Percentiles rank a stretch among this genome's conserved stretches.
Evolutionary conservation across 2,329 filamentous ascomycete genomes (phyloP).

Genomic region (Pseudogymnoascus sp.): DNA sequence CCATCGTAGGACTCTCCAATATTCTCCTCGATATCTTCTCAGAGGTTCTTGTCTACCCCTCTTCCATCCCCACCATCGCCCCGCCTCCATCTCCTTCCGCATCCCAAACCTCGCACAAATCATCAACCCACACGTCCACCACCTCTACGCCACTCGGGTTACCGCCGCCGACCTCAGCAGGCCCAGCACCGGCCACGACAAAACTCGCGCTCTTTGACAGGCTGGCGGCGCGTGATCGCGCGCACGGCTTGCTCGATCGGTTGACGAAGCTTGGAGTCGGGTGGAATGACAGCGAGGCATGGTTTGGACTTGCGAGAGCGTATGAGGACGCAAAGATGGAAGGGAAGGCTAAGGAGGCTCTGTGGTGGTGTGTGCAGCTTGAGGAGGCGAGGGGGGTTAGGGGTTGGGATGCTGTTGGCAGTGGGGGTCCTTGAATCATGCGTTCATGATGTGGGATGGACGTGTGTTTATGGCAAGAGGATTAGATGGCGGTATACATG

Average conservation of each 20-base stretch:
- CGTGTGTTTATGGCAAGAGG: neutral
- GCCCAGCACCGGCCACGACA: slow-evolving; percentile 17
- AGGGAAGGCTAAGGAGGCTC: slow-evolving; percentile 81
- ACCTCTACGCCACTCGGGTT: neutral
- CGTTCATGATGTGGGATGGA: neutral
- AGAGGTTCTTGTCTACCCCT: slow-evolving; percentile 53
- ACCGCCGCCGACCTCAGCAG: neutral
- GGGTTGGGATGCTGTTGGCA: slow-evolving; percentile 64
- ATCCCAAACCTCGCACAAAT: slow-evolving; percentile 12
- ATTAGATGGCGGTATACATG: neutral
- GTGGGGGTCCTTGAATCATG: slow-evolving; percentile 39
- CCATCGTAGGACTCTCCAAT: slow-evolving; percentile 74
- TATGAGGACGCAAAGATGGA: slow-evolving; percentile 80
- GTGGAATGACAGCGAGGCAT: slow-evolving; percentile 91
- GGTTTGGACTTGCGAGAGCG: slow-evolving; percentile 78
- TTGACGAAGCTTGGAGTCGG: slow-evolving; percentile 78
- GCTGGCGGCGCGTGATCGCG: slow-evolving; percentile 82
- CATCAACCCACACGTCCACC: neutral
- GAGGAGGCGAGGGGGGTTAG: slow-evolving; percentile 78
- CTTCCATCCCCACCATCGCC: slow-evolving; percentile 33
- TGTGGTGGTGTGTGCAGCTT: slow-evolving; percentile 97
- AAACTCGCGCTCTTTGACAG: slow-evolving; percentile 44
- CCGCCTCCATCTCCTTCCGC: slow-evolving; percentile 20
- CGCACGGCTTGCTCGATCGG: slow-evolving; percentile 71
- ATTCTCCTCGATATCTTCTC: slow-evolving; percentile 81